Percentiles rank a stretch among this genome's conserved stretches.
Conservation (phyloP, 2,329 filamentous ascomycete species). For the Fusarium brachygibbosum region DNA sequence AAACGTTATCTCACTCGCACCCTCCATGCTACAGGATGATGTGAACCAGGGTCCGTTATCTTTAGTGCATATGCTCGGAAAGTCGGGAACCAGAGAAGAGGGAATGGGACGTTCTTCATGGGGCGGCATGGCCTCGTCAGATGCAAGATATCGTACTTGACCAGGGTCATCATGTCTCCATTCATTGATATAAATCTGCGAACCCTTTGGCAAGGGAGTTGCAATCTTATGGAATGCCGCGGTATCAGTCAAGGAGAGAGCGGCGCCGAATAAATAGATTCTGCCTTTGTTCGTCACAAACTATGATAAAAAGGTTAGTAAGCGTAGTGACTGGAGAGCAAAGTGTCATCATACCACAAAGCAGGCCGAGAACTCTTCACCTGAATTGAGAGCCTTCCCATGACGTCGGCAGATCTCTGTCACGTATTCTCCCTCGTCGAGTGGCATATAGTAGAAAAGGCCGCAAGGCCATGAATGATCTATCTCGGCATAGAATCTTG, state of each 20-base stretch:
- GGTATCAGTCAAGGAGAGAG: neutral
- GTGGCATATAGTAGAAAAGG: conserved; percentile 3
- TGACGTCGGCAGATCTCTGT: neutral
- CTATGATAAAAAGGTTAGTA: neutral
- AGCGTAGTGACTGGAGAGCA: neutral
- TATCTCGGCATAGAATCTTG: neutral
- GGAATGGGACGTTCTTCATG: neutral
- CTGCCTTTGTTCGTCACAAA: neutral
- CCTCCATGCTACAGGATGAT: neutral
- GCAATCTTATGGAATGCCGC: neutral
- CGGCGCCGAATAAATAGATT: neutral
- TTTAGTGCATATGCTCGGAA: neutral
- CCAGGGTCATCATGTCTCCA: neutral
- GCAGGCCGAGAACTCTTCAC: neutral
- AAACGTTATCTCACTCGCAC: neutral
- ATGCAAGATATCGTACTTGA: neutral
- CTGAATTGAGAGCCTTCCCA: neutral
- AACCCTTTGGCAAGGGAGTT: neutral
- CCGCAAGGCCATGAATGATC: neutral
- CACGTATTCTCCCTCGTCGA: neutral
- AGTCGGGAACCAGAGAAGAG: neutral
- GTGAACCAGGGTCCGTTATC: neutral
- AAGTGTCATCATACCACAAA: neutral
- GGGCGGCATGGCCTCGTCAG: rapidly evolving
- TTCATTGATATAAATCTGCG: neutral